phyloP scores from a whole-genome alignment of 2,329 filamentous ascomycete genomes.

The Aspergillus ruber region DNA sequence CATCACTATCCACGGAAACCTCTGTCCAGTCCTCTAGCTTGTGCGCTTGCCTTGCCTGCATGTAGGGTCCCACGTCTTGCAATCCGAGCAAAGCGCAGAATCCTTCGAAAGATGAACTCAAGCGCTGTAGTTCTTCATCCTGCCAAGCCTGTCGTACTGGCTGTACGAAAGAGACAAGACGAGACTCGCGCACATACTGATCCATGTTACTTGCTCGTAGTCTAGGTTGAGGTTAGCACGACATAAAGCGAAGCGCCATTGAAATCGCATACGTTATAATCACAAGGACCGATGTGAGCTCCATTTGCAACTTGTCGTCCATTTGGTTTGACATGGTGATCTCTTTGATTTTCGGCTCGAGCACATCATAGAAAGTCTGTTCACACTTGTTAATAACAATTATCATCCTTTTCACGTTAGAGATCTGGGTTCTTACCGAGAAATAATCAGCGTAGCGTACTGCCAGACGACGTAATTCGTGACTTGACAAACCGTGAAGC shows the following conservation, averaged over 20 bases:
- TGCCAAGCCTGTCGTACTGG: slow-evolving; percentile 79
- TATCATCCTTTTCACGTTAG: background rate
- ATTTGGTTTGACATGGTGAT: slow-evolving; percentile 63
- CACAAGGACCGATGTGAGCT: slow-evolving; percentile 84
- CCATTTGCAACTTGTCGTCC: slow-evolving; percentile 78
- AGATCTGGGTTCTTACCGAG: slow-evolving; percentile 46
- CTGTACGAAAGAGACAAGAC: slow-evolving; percentile 70
- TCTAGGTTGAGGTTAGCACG: slow-evolving; percentile 35
- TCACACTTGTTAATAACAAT: slow-evolving; percentile 14
- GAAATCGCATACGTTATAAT: slow-evolving; percentile 63
- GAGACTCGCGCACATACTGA: slow-evolving; percentile 60
- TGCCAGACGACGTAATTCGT: slow-evolving; percentile 82
- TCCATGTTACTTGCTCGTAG: slow-evolving; percentile 77
- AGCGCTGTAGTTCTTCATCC: slow-evolving; percentile 58
- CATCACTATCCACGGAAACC: slow-evolving; percentile 69
- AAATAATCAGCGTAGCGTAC: slow-evolving; percentile 89
- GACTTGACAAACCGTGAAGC: slow-evolving; percentile 74
- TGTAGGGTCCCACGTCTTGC: slow-evolving; percentile 72
- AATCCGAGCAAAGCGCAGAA: slow-evolving; percentile 78
- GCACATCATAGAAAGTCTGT: slow-evolving; percentile 74
- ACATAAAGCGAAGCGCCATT: slow-evolving; percentile 2
- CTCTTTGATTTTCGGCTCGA: slow-evolving; percentile 76
- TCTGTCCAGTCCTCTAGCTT: slow-evolving; percentile 76
- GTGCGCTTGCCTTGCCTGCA: slow-evolving; percentile 66
- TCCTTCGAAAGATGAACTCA: slow-evolving; percentile 65